Conservation (phyloP, 2,329 filamentous ascomycete genomes). For the Colletotrichum abscissum region DNA sequence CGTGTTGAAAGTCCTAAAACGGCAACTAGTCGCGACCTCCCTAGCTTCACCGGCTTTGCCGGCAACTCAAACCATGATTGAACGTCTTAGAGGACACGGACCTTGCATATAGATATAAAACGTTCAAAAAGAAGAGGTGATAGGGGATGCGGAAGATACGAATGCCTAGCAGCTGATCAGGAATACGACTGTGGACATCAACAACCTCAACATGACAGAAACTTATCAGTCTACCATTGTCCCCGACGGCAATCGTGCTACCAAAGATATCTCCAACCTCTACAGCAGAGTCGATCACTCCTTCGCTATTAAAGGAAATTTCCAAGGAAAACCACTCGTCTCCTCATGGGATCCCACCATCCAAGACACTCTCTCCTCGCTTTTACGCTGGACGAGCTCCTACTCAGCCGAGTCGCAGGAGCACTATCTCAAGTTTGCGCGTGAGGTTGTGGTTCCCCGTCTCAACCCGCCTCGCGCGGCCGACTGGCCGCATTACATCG, state of each 20-base stretch:
- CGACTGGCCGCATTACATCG: conserved; percentile 14
- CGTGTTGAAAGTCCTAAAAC: not conserved
- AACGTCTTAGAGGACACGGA: not conserved
- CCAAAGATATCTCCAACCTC: conserved; percentile 5
- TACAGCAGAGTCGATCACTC: conserved; percentile 3
- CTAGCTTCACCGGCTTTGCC: not conserved
- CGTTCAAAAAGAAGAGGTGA: not conserved
- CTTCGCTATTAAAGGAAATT: not conserved
- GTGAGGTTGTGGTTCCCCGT: conserved; percentile 15
- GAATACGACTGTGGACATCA: not conserved
- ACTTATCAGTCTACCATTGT: not conserved
- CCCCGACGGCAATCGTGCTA: not conserved
- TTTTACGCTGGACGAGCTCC: conserved; percentile 19
- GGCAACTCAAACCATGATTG: not conserved
- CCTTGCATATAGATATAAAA: not conserved
- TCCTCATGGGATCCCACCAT: conserved; percentile 21
- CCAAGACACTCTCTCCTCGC: not conserved
- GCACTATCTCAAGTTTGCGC: conserved; percentile 22
- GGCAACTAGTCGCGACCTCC: not conserved
- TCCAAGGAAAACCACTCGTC: not conserved
- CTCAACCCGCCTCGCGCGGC: conserved; percentile 20
- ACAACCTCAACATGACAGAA: conserved; percentile 8
- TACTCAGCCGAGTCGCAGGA: conserved; percentile 13
- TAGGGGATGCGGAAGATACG: not conserved
- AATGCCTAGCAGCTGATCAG: not conserved